Conservation (phyloP, 768 basidiomycete species). For the Suillus sp. region DNA sequence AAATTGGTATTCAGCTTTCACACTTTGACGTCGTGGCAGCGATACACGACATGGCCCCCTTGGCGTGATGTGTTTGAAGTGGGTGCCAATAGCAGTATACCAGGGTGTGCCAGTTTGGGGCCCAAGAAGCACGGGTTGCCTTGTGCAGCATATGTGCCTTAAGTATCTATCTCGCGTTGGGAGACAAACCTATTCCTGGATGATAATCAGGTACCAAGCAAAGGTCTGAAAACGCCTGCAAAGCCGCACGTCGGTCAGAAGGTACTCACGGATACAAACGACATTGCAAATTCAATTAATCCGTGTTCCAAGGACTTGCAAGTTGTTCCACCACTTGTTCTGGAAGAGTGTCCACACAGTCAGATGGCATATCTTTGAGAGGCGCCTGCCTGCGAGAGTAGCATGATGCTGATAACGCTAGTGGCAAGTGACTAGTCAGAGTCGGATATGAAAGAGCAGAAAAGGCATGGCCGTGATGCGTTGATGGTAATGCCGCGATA, state of each 20-base stretch:
- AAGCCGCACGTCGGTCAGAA: not conserved
- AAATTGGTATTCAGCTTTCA: not conserved
- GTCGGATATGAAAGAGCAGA: constrained; percentile 9
- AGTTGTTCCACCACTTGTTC: too few relatives aligned
- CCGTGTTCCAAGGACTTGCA: not conserved
- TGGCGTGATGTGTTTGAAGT: not conserved
- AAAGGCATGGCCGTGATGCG: constrained; percentile 10
- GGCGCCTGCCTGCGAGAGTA: not conserved
- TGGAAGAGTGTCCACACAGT: too few relatives aligned
- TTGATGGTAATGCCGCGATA: constrained; percentile 8
- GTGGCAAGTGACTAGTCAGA: constrained; percentile 2
- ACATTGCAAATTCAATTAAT: not conserved
- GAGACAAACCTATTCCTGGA: constrained; percentile 10
- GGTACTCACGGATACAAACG: not conserved
- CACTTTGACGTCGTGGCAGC: constrained; percentile 4
- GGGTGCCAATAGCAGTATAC: not conserved
- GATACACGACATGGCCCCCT: not conserved
- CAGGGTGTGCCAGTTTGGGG: not conserved
- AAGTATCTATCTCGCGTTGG: constrained; percentile 9
- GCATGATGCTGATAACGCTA: constrained; percentile 4
- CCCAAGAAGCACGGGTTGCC: not conserved
- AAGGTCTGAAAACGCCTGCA: not conserved
- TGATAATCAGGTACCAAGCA: constrained; percentile 12
- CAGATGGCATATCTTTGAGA: not conserved
- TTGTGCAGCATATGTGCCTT: constrained; percentile 10